These are phyloP conservation scores for Solanum commersonii DNA, from an alignment of 257 asterid species.

Conservation along the genomic window DNA sequence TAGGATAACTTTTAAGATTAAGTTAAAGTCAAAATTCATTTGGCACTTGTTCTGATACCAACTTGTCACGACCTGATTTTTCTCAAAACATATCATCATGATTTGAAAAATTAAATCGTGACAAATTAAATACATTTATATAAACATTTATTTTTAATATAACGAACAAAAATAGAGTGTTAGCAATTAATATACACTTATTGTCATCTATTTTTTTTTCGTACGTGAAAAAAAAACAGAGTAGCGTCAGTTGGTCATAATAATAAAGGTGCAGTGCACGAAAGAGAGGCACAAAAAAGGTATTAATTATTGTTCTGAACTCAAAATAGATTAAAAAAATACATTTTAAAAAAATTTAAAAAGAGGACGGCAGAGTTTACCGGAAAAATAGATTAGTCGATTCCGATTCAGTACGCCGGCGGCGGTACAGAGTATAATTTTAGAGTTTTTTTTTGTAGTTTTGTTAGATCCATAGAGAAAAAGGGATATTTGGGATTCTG, in stretches of 20 bases:
- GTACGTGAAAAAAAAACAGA: neutral
- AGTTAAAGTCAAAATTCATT: too few relatives aligned
- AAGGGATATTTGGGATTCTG: neutral
- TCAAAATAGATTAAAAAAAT: neutral
- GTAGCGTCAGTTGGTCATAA: neutral
- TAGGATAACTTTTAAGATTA: too few relatives aligned
- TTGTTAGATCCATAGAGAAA: neutral
- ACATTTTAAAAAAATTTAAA: neutral
- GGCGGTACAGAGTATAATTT: neutral
- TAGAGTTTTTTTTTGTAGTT: neutral
- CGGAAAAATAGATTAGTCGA: neutral
- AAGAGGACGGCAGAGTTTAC: neutral
- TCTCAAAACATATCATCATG: fast-evolving
- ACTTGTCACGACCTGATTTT: too few relatives aligned
- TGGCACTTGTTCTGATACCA: too few relatives aligned
- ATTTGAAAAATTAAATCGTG: too few relatives aligned
- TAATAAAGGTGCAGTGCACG: neutral
- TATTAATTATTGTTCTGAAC: neutral
- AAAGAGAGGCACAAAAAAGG: neutral
- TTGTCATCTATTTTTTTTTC: neutral
- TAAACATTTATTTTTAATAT: neutral
- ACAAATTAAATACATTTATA: fast-evolving
- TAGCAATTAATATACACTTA: neutral
- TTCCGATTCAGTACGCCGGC: neutral
- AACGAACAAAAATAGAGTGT: fast-evolving